Conservation (phyloP, 306 rosid genomes). For the Acmispon strigosus region DNA sequence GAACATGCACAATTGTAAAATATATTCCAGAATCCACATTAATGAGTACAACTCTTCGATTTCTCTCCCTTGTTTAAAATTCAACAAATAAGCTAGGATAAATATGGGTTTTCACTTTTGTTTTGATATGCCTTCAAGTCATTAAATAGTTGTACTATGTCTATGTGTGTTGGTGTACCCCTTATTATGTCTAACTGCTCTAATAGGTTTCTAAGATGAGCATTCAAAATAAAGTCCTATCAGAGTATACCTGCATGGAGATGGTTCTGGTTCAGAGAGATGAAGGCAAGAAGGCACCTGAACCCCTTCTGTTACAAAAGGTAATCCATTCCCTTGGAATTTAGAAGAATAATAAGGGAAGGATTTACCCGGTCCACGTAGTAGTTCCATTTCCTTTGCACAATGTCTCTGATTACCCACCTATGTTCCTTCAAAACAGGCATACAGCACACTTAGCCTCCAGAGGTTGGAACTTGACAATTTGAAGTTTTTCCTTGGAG, state of each 20-base stretch:
- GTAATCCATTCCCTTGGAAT: constrained; percentile 28
- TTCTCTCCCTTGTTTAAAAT: neutral
- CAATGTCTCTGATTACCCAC: neutral
- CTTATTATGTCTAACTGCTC: constrained; percentile 15
- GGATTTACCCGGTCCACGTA: neutral
- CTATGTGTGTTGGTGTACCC: neutral
- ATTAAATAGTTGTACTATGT: neutral
- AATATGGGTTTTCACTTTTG: constrained; percentile 7
- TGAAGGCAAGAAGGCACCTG: constrained; percentile 47
- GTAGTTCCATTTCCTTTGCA: neutral
- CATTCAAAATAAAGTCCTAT: constrained; percentile 61
- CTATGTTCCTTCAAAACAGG: constrained; percentile 36
- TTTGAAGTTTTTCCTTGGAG: constrained; percentile 54
- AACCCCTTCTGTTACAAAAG: constrained; percentile 36
- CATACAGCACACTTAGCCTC: constrained; percentile 32
- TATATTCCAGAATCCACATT: neutral
- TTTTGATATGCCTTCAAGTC: neutral
- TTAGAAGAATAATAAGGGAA: neutral
- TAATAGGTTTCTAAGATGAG: constrained; percentile 71
- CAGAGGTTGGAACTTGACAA: constrained; percentile 17
- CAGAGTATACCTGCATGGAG: constrained; percentile 63
- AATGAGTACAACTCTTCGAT: neutral
- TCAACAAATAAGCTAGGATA: too few species aligned
- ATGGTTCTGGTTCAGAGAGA: constrained; percentile 36
- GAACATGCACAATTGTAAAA: neutral